Base-by-base conservation (phyloP, 139 green algal species). In the Haematococcus sp. region DNA sequence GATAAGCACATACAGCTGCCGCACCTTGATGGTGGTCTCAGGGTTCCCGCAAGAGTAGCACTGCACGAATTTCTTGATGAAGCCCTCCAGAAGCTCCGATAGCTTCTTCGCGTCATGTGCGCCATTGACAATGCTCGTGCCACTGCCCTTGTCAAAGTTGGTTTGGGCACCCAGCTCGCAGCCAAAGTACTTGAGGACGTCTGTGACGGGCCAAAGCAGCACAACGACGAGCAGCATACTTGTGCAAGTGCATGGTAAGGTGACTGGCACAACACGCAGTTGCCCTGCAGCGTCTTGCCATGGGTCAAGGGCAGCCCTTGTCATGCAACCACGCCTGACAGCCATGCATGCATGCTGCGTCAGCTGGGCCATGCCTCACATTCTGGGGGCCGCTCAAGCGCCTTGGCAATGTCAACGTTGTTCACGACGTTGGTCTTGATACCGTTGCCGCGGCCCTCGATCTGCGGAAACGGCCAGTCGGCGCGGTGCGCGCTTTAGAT, bases 341-440 rank as follows among this genome's bases (percentile, higher is more conserved):
- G 40, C 40, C 40, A 49, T 49, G 40, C 40, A 7, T 49, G 40
- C 40, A 49, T 19, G 7, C 40, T 7, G 7, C 11, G 40, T 7
- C 11, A 11, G 7, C 40, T 49, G 40, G 7, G 7, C 28, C 1
- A 79, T n/a, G n/a, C n/a, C 91, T 86, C 77, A 96, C 92, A 98
- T 40, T 94, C 89, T 27, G 95, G 88, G 15, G 94, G 92, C 0
- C 96, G 82, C 61, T 95, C 94, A 60, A 99, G 77, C 1, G 96
- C 94, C 80, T 98, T 98, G 33, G 96, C 94, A 33, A 99, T 94
- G 63, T 99, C 96, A 5, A 98, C 94, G 75, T 97, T 97, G 91
- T 99, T 99, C 33, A 98, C 94, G 2, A 98, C 86, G 76, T 98
- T 98, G 2, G 96, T 99, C 72, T 98, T 98, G 84, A 99, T 98